Evolutionary conservation across 2,329 filamentous ascomycete genomes (phyloP), one percentile per base, ranked within the genome.

Genomic region (Alternaria viburni): DNA sequence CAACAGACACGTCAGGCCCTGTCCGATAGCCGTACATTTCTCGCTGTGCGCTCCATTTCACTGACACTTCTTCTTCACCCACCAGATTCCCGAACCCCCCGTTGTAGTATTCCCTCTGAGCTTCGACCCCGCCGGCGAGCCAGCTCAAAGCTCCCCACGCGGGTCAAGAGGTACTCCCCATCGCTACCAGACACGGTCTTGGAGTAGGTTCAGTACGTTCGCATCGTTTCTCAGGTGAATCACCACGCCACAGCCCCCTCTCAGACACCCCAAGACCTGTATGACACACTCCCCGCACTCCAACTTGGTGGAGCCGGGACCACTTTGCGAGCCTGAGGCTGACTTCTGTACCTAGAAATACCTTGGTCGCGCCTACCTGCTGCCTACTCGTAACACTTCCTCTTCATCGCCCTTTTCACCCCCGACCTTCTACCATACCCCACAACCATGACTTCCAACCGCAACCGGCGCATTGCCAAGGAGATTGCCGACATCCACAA

Each of bases 401-500:
- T 32, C 54, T 36, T 36, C 54, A 49, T 59, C 57, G 19, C 55
- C 54, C 44, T 21, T 52, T 44, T 45, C 44, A 50, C 28, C 25
- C 21, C 26, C 13, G 52, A 56, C 32, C 44, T 36, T 44, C 44
- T 41, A 17, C 28, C 46, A 26, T 15, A 47, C 15, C 17, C n/a
- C 47, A 19, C 41, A 68, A 78, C 72, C 73, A 88, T 88, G 83
- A 80, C 85, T 63, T 84, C 86, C 57, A 88, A 89, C 72, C 84
- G 87, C 58, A 82, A 83, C 57, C 84, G 88, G 68, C 86, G 88
- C 62, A 86, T 96, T 57, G 83, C 87, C 68, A 95, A 94, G 81
- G 92, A 96, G 85, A 85, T 96, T 59, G 82, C 83, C 65, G 92
- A 95, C 75, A 92, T 96, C 69, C 82, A 89, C 54, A 84, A 85